These are phyloP conservation scores for Paraphaeosphaeria minitans DNA, from an alignment of 2,329 filamentous ascomycete species.

Conservation along the genomic window DNA sequence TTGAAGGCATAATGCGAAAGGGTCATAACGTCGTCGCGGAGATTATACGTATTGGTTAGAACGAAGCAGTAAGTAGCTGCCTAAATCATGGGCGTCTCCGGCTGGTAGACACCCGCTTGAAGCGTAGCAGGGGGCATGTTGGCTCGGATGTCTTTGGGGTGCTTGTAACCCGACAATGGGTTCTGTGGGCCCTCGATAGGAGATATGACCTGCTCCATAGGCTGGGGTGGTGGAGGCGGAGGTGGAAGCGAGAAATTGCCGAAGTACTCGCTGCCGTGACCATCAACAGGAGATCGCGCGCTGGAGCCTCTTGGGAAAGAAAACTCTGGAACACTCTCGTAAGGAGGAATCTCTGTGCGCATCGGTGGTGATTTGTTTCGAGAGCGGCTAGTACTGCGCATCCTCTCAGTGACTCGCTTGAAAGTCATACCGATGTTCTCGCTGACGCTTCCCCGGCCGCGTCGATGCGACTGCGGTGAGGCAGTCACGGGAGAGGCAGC, in stretches of 20 bases:
- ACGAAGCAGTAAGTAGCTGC: neutral
- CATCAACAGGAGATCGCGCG: constrained; percentile 38
- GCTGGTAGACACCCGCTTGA: constrained; percentile 50
- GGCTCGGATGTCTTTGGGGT: constrained; percentile 55
- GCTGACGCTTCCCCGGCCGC: constrained; percentile 61
- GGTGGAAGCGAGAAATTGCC: constrained; percentile 43
- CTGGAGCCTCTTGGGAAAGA: constrained; percentile 31
- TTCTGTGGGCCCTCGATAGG: constrained; percentile 37
- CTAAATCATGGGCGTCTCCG: constrained; percentile 45
- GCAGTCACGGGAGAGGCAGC: constrained; percentile 24
- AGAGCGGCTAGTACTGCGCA: constrained; percentile 62
- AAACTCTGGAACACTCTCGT: constrained; percentile 51
- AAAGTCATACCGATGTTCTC: constrained; percentile 60
- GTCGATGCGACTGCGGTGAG: constrained; percentile 54
- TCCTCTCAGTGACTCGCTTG: constrained; percentile 59
- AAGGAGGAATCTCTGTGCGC: constrained; percentile 43
- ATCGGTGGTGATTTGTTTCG: constrained; percentile 55
- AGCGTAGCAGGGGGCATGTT: constrained; percentile 56
- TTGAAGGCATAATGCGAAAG: constrained; percentile 24
- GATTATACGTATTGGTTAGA: constrained; percentile 14
- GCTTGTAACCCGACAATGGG: constrained; percentile 37
- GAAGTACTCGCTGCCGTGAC: constrained; percentile 31
- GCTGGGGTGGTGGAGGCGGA: constrained; percentile 42
- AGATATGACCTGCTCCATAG: constrained; percentile 50
- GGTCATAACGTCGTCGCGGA: constrained; percentile 40